Conservation (phyloP, 345 rosid species). For the Aquilaria malaccensis region DNA sequence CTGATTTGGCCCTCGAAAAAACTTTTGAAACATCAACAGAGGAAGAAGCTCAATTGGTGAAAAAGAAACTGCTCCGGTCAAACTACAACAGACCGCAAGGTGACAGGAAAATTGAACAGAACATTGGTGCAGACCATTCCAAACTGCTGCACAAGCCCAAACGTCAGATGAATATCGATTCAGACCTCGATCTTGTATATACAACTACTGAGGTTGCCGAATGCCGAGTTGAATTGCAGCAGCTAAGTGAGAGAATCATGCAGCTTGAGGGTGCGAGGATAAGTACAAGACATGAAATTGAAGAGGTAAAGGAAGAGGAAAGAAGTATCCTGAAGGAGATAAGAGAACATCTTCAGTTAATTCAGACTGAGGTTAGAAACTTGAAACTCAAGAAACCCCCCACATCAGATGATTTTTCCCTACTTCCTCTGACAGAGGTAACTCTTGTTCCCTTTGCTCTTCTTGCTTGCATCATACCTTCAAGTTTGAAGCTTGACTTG, state of each 20-base stretch:
- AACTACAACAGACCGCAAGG: too few relatives aligned
- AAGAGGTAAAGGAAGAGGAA: conserved; percentile 37
- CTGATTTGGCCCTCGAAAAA: conserved; percentile 20
- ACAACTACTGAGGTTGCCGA: neutral
- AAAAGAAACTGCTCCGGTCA: conserved; percentile 17
- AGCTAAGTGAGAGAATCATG: conserved; percentile 34
- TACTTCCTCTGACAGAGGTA: conserved; percentile 41
- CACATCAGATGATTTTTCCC: conserved; percentile 19
- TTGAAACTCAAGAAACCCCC: conserved; percentile 31
- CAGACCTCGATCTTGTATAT: conserved; percentile 14
- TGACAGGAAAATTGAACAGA: conserved; percentile 11
- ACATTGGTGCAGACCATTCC: conserved; percentile 15
- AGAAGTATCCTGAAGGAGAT: conserved; percentile 56
- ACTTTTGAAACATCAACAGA: conserved; percentile 4
- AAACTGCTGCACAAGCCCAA: conserved; percentile 19
- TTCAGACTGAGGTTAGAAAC: conserved; percentile 50
- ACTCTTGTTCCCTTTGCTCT: conserved; percentile 2
- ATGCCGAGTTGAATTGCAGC: conserved; percentile 22
- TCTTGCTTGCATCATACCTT: conserved; percentile 3
- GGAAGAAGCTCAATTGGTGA: conserved; percentile 22
- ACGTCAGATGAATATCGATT: conserved; percentile 11
- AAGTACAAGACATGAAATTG: conserved; percentile 25
- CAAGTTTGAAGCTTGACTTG: conserved; percentile 2
- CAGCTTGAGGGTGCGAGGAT: conserved; percentile 38
- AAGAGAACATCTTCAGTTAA: conserved; percentile 49